Conservation (phyloP, 495 filamentous ascomycete species). For the Penicillium herquei region DNA sequence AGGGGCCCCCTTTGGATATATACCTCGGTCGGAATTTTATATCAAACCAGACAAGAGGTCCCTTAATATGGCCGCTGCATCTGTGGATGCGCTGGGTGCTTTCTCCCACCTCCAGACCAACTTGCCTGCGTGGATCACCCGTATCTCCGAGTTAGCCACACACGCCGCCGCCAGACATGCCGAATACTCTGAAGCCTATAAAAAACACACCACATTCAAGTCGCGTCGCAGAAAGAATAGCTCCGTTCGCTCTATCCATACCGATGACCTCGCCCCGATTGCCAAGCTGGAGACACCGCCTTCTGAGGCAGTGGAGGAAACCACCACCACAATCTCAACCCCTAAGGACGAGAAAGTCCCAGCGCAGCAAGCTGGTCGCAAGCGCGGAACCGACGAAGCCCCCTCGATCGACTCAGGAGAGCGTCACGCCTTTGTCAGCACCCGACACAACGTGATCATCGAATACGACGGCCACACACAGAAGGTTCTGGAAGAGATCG, state of each 20-base stretch:
- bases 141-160: constrained; percentile 64
- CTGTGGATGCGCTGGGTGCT: constrained; percentile 63
- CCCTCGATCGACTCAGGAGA: constrained; percentile 30
- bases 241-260: constrained; percentile 51
- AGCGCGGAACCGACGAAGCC: constrained; percentile 30
- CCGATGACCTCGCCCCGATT: constrained; percentile 27
- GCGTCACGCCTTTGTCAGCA: constrained; percentile 58
- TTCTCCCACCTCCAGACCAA: constrained; percentile 55
- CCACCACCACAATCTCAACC: background rate
- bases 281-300: constrained; percentile 17
- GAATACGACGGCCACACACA: constrained; percentile 89
- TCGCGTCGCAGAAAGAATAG: constrained; percentile 39
- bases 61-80: constrained; percentile 20
- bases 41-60: background rate
- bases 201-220: constrained; percentile 25
- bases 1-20: background rate
- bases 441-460: constrained; percentile 77
- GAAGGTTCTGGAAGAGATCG: constrained; percentile 72
- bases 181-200: constrained; percentile 55
- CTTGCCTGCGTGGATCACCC: constrained; percentile 66
- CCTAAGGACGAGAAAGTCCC: constrained; percentile 9
- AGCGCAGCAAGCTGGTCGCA: constrained; percentile 24
- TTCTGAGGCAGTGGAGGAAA: constrained; percentile 8
- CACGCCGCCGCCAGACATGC: constrained; percentile 68
- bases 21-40: background rate